Conservation (phyloP, 2,329 filamentous ascomycete species). For the Thielaviopsis musarum region DNA sequence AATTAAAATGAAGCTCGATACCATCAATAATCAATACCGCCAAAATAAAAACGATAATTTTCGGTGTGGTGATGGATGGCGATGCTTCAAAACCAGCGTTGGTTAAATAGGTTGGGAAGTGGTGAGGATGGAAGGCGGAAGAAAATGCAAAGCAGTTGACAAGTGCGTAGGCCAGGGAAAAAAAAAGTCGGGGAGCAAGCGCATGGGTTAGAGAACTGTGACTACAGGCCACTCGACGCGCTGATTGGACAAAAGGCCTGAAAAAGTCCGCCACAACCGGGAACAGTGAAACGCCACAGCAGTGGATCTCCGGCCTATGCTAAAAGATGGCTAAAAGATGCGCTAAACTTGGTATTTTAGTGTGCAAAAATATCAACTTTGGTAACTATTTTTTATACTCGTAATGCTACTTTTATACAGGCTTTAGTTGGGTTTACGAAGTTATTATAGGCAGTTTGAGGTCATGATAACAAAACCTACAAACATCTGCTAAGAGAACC, state of each 20-base stretch:
- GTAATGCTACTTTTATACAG: too few species aligned
- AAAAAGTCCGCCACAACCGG: neutral
- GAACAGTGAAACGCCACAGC: neutral
- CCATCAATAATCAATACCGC: neutral
- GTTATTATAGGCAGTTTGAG: too few species aligned
- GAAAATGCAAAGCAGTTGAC: slow-evolving; percentile 6
- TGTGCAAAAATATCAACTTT: too few species aligned
- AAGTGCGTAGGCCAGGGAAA: slow-evolving; percentile 6
- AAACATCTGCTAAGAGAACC: too few species aligned
- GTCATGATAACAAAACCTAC: too few species aligned
- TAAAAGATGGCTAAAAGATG: too few species aligned
- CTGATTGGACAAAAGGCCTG: slow-evolving; percentile 4
- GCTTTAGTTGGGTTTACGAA: too few species aligned
- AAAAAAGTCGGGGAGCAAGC: slow-evolving; percentile 5
- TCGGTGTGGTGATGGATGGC: slow-evolving; percentile 10
- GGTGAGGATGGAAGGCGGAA: slow-evolving; percentile 12
- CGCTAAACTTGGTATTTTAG: too few species aligned
- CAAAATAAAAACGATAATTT: slow-evolving; percentile 6
- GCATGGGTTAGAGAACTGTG: neutral
- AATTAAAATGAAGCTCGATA: neutral
- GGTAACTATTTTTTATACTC: too few species aligned
- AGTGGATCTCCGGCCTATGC: neutral
- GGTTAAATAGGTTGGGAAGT: slow-evolving; percentile 8
- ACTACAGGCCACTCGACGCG: slow-evolving; percentile 2
- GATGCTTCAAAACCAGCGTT: slow-evolving; percentile 10